Conservation (phyloP, 139 green algal species). For the Volvox reticuliferus region DNA sequence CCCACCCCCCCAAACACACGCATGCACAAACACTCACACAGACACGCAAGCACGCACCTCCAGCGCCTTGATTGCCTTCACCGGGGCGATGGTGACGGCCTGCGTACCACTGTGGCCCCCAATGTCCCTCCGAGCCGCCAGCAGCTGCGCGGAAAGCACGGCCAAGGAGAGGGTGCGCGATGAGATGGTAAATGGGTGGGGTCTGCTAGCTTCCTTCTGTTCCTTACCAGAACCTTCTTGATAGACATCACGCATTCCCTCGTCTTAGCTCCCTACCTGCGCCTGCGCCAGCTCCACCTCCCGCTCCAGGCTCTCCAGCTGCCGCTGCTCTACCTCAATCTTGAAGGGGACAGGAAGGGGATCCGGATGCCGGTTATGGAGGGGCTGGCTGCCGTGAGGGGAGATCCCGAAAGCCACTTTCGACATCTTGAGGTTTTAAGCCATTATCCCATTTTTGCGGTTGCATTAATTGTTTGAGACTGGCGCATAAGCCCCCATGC, state of each 20-base stretch:
- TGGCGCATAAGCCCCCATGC: too few species aligned
- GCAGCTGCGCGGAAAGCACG: neutral
- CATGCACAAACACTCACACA: too few species aligned
- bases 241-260: too few species aligned
- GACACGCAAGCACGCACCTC: neutral
- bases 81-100: neutral
- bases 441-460: too few species aligned
- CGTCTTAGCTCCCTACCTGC: conserved; percentile 36
- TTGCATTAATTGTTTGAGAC: too few species aligned
- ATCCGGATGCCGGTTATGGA: too few species aligned
- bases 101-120: conserved; percentile 30
- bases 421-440: too few species aligned
- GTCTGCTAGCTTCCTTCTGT: too few species aligned
- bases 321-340: conserved; percentile 62
- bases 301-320: conserved; percentile 58
- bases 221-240: too few species aligned
- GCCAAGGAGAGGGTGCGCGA: neutral
- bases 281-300: conserved; percentile 64
- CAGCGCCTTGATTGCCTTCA: conserved; percentile 41
- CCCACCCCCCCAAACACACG: too few species aligned
- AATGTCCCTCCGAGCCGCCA: conserved; percentile 24
- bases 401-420: too few species aligned
- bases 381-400: too few species aligned
- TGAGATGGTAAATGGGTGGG: neutral
- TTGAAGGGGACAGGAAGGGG: neutral